phyloP scores from a whole-genome alignment of 1,284 basidiomycete genomes.

The Paramarasmius palmivorus region DNA sequence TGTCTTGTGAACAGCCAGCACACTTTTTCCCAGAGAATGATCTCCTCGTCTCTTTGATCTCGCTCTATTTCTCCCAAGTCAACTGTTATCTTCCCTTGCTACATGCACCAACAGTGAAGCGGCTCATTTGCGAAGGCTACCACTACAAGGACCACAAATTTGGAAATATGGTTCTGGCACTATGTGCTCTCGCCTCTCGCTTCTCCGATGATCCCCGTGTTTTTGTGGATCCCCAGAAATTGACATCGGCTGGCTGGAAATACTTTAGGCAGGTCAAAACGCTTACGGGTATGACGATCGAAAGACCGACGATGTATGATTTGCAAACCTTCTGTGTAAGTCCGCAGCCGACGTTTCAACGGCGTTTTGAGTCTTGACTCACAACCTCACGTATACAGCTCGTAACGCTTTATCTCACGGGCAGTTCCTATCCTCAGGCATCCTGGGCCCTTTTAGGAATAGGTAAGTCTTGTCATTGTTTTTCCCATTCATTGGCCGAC shows the following conservation, averaged over 20 bases:
- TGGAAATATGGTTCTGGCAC: slow-evolving; percentile 54
- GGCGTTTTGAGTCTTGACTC: too few relatives aligned
- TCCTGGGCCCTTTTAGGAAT: slow-evolving; percentile 20
- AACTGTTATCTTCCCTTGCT: slow-evolving; percentile 58
- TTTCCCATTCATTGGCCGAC: slow-evolving; percentile 26
- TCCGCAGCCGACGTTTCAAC: slow-evolving; percentile 9
- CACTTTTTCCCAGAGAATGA: slow-evolving; percentile 18
- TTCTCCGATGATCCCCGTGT: slow-evolving; percentile 65
- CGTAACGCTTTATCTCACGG: slow-evolving; percentile 27
- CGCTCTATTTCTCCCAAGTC: slow-evolving; percentile 56
- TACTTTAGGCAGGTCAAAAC: slow-evolving; percentile 62
- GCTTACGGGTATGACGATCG: slow-evolving; percentile 47
- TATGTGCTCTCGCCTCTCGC: slow-evolving; percentile 65
- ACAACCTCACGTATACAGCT: slow-evolving; percentile 24
- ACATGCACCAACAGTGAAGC: slow-evolving; percentile 61
- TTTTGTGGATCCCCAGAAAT: slow-evolving; percentile 35
- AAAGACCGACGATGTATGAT: slow-evolving; percentile 58
- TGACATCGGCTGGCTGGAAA: slow-evolving; percentile 55
- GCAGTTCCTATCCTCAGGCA: slow-evolving; percentile 24
- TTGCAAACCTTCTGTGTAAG: slow-evolving; percentile 58
- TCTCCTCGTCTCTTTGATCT: slow-evolving; percentile 41
- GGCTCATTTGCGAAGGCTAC: slow-evolving; percentile 43
- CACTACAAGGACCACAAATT: slow-evolving; percentile 54
- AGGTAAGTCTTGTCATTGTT: slow-evolving; percentile 6
- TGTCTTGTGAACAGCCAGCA: slow-evolving; percentile 16